Evolutionary conservation across 2,329 filamentous ascomycete species (phyloP).

Genomic region (Leptodontidium sp.): DNA sequence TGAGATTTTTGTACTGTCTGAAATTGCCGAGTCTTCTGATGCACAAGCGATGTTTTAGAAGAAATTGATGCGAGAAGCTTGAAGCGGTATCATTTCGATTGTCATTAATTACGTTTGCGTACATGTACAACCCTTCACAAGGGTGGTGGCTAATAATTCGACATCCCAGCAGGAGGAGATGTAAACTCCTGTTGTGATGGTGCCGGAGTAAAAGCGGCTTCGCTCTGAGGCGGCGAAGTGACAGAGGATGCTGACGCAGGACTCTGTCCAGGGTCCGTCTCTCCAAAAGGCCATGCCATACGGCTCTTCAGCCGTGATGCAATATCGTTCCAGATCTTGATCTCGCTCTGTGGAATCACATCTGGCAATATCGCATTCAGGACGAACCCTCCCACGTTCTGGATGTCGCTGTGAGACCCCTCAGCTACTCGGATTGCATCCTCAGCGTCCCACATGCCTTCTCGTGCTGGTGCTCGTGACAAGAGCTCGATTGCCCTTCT

Average conservation of each 20-base stretch:
- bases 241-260: constrained; percentile 2
- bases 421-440: constrained; percentile 36
- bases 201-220: constrained; percentile 9
- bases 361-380: constrained; percentile 19
- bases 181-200: constrained; percentile 6
- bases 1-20: not conserved
- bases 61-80: not conserved
- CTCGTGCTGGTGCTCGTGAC: constrained; percentile 35
- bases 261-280: constrained; percentile 23
- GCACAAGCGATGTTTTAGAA: not conserved
- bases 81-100: constrained; percentile 11
- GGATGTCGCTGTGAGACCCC: constrained; percentile 23
- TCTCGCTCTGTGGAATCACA: constrained; percentile 24
- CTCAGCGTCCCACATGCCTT: constrained; percentile 44
- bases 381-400: constrained; percentile 13
- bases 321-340: constrained; percentile 27
- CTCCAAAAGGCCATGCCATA: constrained; percentile 37
- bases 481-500: constrained; percentile 38
- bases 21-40: not conserved
- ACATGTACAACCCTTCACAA: constrained; percentile 1
- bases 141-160: not conserved
- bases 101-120: not conserved
- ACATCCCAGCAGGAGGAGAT: constrained; percentile 13
- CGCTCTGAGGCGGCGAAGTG: constrained; percentile 19
- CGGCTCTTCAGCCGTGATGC: constrained; percentile 28